Conservation (phyloP, 2,329 filamentous ascomycete species). For the Fusarium buharicum region DNA sequence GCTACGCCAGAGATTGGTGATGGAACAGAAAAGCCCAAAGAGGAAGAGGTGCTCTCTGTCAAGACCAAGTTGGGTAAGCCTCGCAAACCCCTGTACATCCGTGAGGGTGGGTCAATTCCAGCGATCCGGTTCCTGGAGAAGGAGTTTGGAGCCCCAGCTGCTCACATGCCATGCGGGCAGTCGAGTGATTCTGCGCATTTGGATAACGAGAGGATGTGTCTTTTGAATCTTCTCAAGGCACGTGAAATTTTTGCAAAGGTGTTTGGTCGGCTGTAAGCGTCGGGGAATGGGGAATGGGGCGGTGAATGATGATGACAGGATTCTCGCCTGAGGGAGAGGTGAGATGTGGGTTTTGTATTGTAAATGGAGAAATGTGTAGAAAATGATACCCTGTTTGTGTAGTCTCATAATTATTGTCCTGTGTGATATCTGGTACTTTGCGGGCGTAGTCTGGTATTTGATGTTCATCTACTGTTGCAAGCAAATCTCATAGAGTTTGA, state of each 20-base stretch:
- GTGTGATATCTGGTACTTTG: background rate
- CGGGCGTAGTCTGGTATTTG: background rate
- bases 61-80: conserved; percentile 46
- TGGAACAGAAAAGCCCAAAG: conserved; percentile 29
- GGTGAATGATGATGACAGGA: background rate
- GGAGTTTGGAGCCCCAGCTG: conserved; percentile 89
- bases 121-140: conserved; percentile 95
- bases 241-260: conserved; percentile 90
- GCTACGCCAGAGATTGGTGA: conserved; percentile 11
- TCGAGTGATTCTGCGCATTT: conserved; percentile 94
- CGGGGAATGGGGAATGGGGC: background rate
- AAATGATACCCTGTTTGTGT: conserved; percentile 33
- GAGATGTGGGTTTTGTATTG: conserved; percentile 11
- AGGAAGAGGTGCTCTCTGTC: conserved; percentile 32
- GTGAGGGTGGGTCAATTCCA: conserved; percentile 94
- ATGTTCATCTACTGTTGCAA: no score
- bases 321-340: background rate
- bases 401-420: background rate
- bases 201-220: conserved; percentile 90
- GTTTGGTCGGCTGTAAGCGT: conserved; percentile 71
- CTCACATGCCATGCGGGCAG: conserved; percentile 93
- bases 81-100: conserved; percentile 85
- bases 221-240: conserved; percentile 90
- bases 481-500: no score
- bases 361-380: conserved; percentile 11